Conservation (phyloP, 768 basidiomycete species). For the Lactarius evosmus region DNA sequence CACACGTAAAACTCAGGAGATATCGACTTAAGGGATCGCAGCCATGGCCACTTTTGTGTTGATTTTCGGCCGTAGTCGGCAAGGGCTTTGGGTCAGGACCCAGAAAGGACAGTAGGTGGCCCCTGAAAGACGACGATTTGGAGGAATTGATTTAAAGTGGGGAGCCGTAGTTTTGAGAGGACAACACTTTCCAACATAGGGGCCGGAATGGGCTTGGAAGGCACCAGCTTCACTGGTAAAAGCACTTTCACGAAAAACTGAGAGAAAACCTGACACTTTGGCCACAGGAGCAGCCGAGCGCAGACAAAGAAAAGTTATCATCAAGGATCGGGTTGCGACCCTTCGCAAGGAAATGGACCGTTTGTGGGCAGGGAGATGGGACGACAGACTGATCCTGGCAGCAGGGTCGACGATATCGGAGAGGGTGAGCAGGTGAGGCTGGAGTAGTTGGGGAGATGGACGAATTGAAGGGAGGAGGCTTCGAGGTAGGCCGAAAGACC, state of each 20-base stretch:
- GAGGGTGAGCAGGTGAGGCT: too few relatives aligned
- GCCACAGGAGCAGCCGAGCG: neutral
- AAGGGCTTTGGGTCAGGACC: neutral
- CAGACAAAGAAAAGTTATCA: neutral
- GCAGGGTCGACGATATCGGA: conserved; percentile 1
- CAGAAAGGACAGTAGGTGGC: neutral
- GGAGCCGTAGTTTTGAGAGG: neutral
- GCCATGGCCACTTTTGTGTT: too few relatives aligned
- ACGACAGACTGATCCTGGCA: conserved; percentile 2
- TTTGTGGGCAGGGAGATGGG: neutral
- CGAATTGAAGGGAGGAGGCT: neutral
- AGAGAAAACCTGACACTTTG: neutral
- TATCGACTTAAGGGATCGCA: too few relatives aligned
- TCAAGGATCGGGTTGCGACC: neutral
- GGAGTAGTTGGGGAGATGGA: too few relatives aligned
- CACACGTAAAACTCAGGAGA: too few relatives aligned
- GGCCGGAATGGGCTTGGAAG: neutral
- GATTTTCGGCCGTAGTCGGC: too few relatives aligned
- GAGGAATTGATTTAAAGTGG: neutral
- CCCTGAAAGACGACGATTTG: neutral
- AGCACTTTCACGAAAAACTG: neutral
- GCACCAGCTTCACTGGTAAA: neutral
- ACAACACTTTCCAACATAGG: neutral
- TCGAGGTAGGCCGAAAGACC: too few relatives aligned
- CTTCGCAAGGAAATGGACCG: neutral